phyloP scores from a whole-genome alignment of 305 asterid genomes.

The Solanum hybrid region DNA sequence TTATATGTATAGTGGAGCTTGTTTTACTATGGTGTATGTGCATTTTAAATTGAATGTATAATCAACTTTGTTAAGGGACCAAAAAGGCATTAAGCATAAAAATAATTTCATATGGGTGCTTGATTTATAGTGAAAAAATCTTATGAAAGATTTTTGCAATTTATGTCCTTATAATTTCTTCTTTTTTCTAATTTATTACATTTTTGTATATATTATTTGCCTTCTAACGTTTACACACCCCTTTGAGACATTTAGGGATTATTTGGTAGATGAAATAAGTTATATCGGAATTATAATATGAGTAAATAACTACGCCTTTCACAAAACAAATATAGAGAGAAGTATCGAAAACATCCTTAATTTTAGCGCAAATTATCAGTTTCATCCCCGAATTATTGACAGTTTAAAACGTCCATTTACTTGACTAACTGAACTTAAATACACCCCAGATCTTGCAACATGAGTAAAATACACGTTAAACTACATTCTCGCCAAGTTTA shows the following conservation, averaged over 20 bases:
- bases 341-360: no score
- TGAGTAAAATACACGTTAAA: neutral
- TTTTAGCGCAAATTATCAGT: no score
- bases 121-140: neutral
- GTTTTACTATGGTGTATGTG: neutral
- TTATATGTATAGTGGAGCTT: neutral
- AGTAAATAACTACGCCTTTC: neutral
- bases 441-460: neutral
- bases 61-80: neutral
- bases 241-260: neutral
- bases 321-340: neutral
- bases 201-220: neutral
- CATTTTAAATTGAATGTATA: neutral
- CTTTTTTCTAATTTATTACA: neutral
- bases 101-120: neutral
- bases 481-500: neutral
- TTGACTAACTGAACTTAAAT: no score
- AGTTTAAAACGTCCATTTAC: neutral
- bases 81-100: neutral
- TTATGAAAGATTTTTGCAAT: neutral
- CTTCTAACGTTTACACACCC: neutral
- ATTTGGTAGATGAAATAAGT: neutral
- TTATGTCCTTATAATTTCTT: neutral
- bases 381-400: neutral
- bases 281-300: neutral